Percentiles rank a stretch among this genome's conserved stretches.
These are phyloP conservation scores for Saccharomyces hybrid DNA, from an alignment of 1,139 yeast genomes.

Conservation along the genomic window DNA sequence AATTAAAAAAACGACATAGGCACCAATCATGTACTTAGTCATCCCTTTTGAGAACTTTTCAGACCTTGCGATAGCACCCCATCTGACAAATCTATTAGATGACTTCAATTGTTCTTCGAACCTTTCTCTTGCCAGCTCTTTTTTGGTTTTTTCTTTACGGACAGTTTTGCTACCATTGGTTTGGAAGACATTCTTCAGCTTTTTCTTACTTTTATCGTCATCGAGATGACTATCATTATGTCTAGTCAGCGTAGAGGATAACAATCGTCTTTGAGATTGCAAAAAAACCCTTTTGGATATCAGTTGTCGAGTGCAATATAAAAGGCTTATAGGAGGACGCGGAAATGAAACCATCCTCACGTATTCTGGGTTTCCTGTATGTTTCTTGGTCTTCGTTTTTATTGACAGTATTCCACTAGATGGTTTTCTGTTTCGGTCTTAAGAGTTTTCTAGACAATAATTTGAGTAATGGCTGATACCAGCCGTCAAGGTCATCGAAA, in stretches of 20 bases:
- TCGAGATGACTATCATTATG: neutral
- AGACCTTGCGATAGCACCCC: conserved; percentile 42
- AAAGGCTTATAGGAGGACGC: neutral
- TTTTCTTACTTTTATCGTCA: neutral
- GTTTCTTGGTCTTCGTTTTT: neutral
- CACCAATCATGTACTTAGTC: conserved; percentile 50
- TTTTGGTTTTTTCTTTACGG: conserved; percentile 25
- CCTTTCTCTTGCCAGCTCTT: conserved; percentile 29
- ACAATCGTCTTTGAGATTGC: neutral
- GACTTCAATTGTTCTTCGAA: conserved; percentile 31
- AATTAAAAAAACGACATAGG: conserved; percentile 47
- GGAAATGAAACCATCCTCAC: neutral
- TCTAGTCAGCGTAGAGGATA: neutral
- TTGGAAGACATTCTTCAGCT: conserved; percentile 1
- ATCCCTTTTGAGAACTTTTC: conserved; percentile 39
- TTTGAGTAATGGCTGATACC: neutral
- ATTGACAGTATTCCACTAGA: neutral
- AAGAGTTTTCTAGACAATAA: neutral
- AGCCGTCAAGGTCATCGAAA: no score
- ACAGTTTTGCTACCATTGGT: conserved; percentile 19
- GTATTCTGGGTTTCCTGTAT: no score
- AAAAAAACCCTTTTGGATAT: neutral
- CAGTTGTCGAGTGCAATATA: neutral
- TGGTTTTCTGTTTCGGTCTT: neutral
- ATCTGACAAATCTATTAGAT: conserved; percentile 31